These are phyloP conservation scores for Xylaria hypoxylon DNA, from an alignment of 2,329 filamentous ascomycete genomes.

Conservation along the genomic window DNA sequence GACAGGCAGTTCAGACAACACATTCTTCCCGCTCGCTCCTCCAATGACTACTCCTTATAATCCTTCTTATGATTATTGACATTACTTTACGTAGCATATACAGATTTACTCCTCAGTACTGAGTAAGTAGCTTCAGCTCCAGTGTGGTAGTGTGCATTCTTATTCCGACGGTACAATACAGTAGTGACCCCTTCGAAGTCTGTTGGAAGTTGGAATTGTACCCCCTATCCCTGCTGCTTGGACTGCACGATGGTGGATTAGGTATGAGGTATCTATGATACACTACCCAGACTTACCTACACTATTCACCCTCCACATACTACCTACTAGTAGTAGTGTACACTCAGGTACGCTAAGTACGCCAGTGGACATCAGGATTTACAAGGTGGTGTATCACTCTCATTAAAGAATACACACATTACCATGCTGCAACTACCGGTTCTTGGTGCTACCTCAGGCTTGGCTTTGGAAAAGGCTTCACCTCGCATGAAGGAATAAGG, in stretches of 20 bases:
- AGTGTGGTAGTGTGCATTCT: too few relatives aligned
- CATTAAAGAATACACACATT: not conserved
- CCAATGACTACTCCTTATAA: not conserved
- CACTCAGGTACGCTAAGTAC: too few relatives aligned
- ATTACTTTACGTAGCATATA: not conserved
- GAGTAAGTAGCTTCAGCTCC: too few relatives aligned
- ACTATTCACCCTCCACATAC: not conserved
- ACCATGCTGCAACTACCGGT: conserved; percentile 16
- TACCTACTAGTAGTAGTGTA: not conserved
- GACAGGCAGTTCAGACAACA: conserved; percentile 23
- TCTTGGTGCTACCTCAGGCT: not conserved
- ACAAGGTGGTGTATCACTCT: not conserved
- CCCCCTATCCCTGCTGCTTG: not conserved
- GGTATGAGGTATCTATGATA: too few relatives aligned
- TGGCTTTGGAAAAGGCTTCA: conserved; percentile 14
- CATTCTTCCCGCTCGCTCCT: conserved; percentile 14
- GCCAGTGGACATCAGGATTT: conserved; percentile 2
- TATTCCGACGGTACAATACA: not conserved
- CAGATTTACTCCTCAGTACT: too few relatives aligned
- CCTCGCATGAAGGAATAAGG: conserved; percentile 12
- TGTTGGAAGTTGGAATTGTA: not conserved
- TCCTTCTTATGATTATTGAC: not conserved
- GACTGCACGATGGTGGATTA: too few relatives aligned
- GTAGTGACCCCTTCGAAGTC: not conserved
- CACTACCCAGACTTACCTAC: too few relatives aligned